phyloP scores from a whole-genome alignment of 805 yeast genomes.

The Saturnispora gosingensis region DNA sequence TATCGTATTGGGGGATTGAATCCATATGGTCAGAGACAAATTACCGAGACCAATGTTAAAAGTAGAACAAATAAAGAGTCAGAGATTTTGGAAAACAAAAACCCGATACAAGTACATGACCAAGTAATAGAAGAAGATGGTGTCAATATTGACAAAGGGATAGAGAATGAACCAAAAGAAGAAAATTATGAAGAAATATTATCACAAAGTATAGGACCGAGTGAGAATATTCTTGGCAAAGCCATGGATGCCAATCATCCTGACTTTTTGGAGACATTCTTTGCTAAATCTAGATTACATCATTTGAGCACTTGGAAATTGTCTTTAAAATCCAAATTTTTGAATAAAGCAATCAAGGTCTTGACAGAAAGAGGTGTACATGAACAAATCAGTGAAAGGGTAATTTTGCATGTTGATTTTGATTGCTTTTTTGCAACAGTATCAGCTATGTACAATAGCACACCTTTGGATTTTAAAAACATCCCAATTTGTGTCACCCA shows the following conservation, averaged over 20 bases:
- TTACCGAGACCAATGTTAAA: slow-evolving; percentile 19
- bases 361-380: slow-evolving; percentile 8
- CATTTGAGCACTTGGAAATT: slow-evolving; percentile 85
- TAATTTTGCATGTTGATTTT: slow-evolving; percentile 77
- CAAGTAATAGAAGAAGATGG: slow-evolving; percentile 1
- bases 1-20: slow-evolving; percentile 34
- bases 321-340: slow-evolving; percentile 53
- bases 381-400: slow-evolving; percentile 1
- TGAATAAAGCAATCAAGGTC: slow-evolving; percentile 34
- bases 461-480: slow-evolving; percentile 40
- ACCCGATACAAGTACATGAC: background rate
- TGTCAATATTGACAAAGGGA: slow-evolving; percentile 5
- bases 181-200: slow-evolving; percentile 9
- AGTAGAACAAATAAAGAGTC: background rate
- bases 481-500: slow-evolving; percentile 57
- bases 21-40: slow-evolving; percentile 46
- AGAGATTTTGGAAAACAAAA: background rate
- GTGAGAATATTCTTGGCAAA: background rate
- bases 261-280: slow-evolving; percentile 59
- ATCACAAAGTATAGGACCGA: slow-evolving; percentile 2
- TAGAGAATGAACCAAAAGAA: slow-evolving; percentile 7
- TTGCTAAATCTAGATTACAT: slow-evolving; percentile 76
- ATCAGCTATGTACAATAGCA: slow-evolving; percentile 45
- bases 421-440: slow-evolving; percentile 93
- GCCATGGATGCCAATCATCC: slow-evolving; percentile 63